Evolutionary conservation across 495 filamentous ascomycete species (phyloP), one percentile per base, ranked within the genome.

Genomic region (Trichoderma gamsii): DNA sequence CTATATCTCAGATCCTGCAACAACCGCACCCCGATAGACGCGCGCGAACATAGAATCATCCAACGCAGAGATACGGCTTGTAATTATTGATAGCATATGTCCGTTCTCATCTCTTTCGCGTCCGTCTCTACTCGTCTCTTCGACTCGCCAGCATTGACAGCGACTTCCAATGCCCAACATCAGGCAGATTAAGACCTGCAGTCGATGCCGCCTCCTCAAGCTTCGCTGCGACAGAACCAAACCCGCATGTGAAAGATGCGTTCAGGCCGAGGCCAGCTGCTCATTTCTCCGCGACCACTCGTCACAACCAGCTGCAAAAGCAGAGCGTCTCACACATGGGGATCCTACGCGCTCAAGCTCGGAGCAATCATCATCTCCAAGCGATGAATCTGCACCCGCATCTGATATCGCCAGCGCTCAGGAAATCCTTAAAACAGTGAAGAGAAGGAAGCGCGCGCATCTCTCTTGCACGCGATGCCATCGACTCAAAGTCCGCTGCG

Each of bases 401-500:
- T 52, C 49, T 9, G 49, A 52, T 21, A 52, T 21, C 18, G 7
- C 6, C 18, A 51, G 13, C 7, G 21, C n/a, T 18, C 18, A 52
- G 43, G 12, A 23, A 23, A 23, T 18, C n/a, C 8, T 7, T 3
- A 52, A 52, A 52, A 23, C 49, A 4, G 21, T 52, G n/a, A 52
- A 21, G 21, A 52, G 49, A n/a, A n/a, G 49, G 21, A 18, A 52
- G n/a, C 49, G 49, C 49, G 49, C 49, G 3, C 49, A 21, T 52
- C 49, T 52, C 18, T 52, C 49, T 11, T 52, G 49, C 49, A 25
- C 49, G 21, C 49, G 49, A 23, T 52, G 49, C 49, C 49, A 52
- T 52, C 49, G 49, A n/a, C 49, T 52, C n/a, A 52, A 52, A 52
- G 49, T 23, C 49, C 8, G 49, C 5, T 52, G 49, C n/a, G 49